These are phyloP conservation scores for Hypoxylon sp. DNA, from an alignment of 2,329 filamentous ascomycete genomes.

Conservation along the genomic window DNA sequence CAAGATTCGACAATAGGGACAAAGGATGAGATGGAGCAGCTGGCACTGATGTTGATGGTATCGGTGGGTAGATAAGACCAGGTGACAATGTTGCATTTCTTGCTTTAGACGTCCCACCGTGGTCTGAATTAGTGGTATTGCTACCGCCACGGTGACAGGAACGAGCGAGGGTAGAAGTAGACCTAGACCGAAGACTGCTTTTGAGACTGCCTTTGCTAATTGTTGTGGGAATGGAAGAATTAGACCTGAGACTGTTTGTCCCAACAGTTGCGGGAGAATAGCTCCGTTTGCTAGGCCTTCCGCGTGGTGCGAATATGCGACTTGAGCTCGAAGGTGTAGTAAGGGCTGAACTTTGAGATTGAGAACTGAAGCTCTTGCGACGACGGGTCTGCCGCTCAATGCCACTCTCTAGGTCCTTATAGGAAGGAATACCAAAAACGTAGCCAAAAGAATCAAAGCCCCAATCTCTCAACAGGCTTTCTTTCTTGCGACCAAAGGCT, in stretches of 20 bases:
- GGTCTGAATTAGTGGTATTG: background rate
- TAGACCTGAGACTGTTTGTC: slow-evolving; percentile 19
- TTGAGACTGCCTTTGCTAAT: background rate
- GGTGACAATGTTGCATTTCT: slow-evolving; percentile 6
- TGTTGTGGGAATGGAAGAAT: slow-evolving; percentile 27
- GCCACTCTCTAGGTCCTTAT: slow-evolving; percentile 43
- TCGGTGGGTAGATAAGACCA: slow-evolving; percentile 1
- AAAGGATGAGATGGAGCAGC: slow-evolving; percentile 19
- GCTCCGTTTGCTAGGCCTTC: slow-evolving; percentile 4
- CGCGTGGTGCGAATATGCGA: slow-evolving; percentile 7
- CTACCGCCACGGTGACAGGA: slow-evolving; percentile 11
- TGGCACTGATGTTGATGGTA: slow-evolving; percentile 15
- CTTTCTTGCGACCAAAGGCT: slow-evolving; percentile 48
- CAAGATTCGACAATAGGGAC: slow-evolving; percentile 13
- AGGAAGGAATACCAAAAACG: slow-evolving; percentile 49
- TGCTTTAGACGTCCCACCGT: background rate
- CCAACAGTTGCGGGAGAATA: background rate
- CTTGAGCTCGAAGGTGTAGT: slow-evolving; percentile 27
- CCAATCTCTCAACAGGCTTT: slow-evolving; percentile 43
- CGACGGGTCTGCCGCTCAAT: slow-evolving; percentile 40
- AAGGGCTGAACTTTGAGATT: slow-evolving; percentile 43
- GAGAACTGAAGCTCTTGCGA: slow-evolving; percentile 34
- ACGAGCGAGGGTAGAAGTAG: slow-evolving; percentile 27
- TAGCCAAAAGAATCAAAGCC: slow-evolving; percentile 51
- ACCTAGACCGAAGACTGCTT: slow-evolving; percentile 23